Percentiles rank a stretch among this genome's conserved stretches.
These are phyloP conservation scores for Ascochyta lentis DNA, from an alignment of 2,329 filamentous ascomycete species.

Conservation along the genomic window DNA sequence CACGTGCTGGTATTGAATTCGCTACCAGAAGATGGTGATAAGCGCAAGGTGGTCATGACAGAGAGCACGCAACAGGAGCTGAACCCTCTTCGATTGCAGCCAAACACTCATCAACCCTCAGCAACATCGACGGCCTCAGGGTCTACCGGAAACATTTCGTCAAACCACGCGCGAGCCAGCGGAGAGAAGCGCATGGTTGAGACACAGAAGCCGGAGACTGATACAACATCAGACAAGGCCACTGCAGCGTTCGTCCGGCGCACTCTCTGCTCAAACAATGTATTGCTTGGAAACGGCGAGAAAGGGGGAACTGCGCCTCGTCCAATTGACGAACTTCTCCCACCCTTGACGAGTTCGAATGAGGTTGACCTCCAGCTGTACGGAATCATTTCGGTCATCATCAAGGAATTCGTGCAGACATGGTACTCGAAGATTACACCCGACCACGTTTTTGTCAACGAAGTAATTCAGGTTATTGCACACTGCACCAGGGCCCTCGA, in stretches of 20 bases:
- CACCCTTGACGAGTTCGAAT: slow-evolving; percentile 91
- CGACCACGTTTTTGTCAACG: slow-evolving; percentile 85
- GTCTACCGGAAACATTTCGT: slow-evolving; percentile 17
- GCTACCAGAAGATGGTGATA: slow-evolving; percentile 22
- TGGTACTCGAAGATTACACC: slow-evolving; percentile 95
- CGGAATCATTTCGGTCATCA: slow-evolving; percentile 85
- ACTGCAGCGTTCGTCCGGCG: slow-evolving; percentile 82
- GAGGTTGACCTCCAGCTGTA: slow-evolving; percentile 94
- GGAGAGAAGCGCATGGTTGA: slow-evolving; percentile 28
- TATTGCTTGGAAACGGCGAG: slow-evolving; percentile 57
- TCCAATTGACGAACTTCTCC: slow-evolving; percentile 81
- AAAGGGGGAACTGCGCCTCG: slow-evolving; percentile 63
- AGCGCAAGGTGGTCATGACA: slow-evolving; percentile 32
- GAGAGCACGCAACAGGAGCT: slow-evolving; percentile 33
- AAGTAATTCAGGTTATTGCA: slow-evolving; percentile 88
- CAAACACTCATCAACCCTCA: slow-evolving; percentile 29
- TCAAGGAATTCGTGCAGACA: slow-evolving; percentile 86
- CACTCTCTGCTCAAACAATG: slow-evolving; percentile 75
- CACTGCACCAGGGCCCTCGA: slow-evolving; percentile 90
- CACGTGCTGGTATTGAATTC: slow-evolving; percentile 13
- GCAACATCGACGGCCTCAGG: slow-evolving; percentile 13
- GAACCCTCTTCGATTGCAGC: slow-evolving; percentile 29
- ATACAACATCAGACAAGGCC: slow-evolving; percentile 73
- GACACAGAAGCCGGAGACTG: slow-evolving; percentile 33
- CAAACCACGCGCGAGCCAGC: slow-evolving; percentile 25